These are phyloP conservation scores for Candida dendrica DNA, from an alignment of 805 yeast genomes.

Conservation along the genomic window DNA sequence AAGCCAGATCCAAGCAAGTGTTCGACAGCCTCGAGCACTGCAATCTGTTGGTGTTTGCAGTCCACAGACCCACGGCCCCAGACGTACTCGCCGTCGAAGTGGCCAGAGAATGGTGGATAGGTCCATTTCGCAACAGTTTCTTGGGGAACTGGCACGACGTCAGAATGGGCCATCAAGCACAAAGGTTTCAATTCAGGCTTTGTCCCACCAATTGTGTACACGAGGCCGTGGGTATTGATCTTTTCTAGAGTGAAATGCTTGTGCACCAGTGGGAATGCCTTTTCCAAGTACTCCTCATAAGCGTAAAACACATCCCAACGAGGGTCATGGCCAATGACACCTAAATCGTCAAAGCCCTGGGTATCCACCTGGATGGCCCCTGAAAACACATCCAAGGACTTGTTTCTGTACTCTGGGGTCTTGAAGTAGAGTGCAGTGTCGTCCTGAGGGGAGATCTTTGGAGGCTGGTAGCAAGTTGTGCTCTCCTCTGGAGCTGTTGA, in stretches of 20 bases:
- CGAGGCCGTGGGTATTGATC: constrained; percentile 51
- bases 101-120: constrained; percentile 50
- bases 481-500: no score
- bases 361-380: not conserved
- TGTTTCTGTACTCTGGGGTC: not conserved
- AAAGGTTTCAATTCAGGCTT: constrained; percentile 42
- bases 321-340: constrained; percentile 36
- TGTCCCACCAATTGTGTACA: constrained; percentile 49
- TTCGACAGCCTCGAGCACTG: constrained; percentile 48
- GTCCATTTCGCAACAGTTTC: constrained; percentile 49
- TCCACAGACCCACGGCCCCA: constrained; percentile 68
- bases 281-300: constrained; percentile 42
- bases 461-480: no score
- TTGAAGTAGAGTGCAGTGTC: not conserved
- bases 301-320: constrained; percentile 34
- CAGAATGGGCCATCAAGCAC: constrained; percentile 65
- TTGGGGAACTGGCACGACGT: constrained; percentile 60
- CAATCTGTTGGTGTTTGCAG: constrained; percentile 52
- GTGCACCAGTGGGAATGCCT: constrained; percentile 42
- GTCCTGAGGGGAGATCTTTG: no score
- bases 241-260: constrained; percentile 34
- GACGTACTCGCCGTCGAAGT: constrained; percentile 46
- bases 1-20: constrained; percentile 33
- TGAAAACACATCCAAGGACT: not conserved
- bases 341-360: constrained; percentile 5